Conservation (phyloP, 257 asterid genomes). For the Capsicum chinense region DNA sequence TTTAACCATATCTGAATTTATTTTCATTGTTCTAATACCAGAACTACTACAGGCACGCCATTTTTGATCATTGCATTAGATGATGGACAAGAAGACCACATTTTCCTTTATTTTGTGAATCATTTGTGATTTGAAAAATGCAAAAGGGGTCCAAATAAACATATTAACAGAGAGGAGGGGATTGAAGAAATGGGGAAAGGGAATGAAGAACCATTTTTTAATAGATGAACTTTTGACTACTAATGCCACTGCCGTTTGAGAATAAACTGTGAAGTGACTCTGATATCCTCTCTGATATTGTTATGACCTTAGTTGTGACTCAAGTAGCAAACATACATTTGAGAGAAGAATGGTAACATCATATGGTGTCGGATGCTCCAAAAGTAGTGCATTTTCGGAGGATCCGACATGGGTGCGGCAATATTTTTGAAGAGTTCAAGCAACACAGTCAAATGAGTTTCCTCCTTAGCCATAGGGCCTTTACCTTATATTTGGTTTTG, state of each 20-base stretch:
- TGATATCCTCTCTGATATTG: not conserved
- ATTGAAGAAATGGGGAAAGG: not conserved
- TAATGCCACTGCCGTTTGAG: not conserved
- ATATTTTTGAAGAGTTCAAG: too few species aligned
- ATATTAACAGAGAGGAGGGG: not conserved
- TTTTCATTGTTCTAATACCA: not conserved
- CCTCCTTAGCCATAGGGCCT: not conserved
- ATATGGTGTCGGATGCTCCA: not conserved
- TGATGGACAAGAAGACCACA: not conserved
- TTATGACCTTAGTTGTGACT: not conserved
- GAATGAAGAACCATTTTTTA: not conserved
- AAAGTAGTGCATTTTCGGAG: too few species aligned
- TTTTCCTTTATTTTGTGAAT: not conserved
- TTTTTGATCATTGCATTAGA: not conserved
- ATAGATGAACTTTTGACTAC: constrained; percentile 13
- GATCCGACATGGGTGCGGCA: too few species aligned
- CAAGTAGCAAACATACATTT: constrained; percentile 12
- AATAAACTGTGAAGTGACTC: not conserved
- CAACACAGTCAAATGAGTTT: not conserved
- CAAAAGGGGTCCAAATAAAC: not conserved
- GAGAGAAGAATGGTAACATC: constrained; percentile 16
- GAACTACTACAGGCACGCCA: not conserved
- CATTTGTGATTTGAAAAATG: not conserved
- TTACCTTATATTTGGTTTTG: not conserved
- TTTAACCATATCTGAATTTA: not conserved